phyloP scores from a whole-genome alignment of 805 yeast species.

The Saturnispora hagleri region DNA sequence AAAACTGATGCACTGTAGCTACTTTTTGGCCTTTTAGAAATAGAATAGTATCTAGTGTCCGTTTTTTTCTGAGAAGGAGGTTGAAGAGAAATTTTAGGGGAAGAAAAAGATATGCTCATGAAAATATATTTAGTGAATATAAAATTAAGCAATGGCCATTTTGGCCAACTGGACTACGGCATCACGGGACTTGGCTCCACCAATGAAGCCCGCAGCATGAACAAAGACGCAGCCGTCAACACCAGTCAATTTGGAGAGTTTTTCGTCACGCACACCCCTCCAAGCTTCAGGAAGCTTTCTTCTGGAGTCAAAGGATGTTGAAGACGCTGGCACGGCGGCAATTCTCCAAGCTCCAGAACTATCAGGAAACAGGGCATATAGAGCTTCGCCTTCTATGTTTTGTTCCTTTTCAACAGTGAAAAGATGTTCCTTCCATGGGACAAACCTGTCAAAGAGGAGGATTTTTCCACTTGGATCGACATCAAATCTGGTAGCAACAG shows the following conservation, averaged over 20 bases:
- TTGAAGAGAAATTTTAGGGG: neutral
- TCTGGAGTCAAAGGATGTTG: slow-evolving; percentile 76
- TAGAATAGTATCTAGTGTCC: neutral
- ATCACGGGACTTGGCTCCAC: slow-evolving; percentile 79
- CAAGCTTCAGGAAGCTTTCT: slow-evolving; percentile 81
- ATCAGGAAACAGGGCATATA: slow-evolving; percentile 77
- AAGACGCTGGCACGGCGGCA: slow-evolving; percentile 79
- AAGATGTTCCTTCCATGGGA: slow-evolving; percentile 95
- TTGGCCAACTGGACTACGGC: slow-evolving; percentile 70
- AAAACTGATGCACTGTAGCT: neutral
- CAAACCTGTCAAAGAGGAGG: slow-evolving; percentile 61
- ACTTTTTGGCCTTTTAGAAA: neutral
- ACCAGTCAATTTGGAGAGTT: slow-evolving; percentile 63
- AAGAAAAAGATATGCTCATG: neutral
- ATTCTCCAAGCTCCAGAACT: slow-evolving; percentile 71
- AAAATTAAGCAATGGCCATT: slow-evolving; percentile 11
- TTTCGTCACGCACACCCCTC: slow-evolving; percentile 94
- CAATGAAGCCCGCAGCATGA: slow-evolving; percentile 96
- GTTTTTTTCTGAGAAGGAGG: neutral
- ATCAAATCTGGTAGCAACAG: slow-evolving; percentile 51
- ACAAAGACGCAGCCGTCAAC: slow-evolving; percentile 82
- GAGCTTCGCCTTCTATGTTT: slow-evolving; percentile 43
- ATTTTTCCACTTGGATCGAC: slow-evolving; percentile 67
- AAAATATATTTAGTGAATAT: neutral
- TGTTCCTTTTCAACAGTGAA: slow-evolving; percentile 59